Base-by-base conservation (phyloP, 2,329 filamentous ascomycete species). In the Herpotrichia juniperi region DNA sequence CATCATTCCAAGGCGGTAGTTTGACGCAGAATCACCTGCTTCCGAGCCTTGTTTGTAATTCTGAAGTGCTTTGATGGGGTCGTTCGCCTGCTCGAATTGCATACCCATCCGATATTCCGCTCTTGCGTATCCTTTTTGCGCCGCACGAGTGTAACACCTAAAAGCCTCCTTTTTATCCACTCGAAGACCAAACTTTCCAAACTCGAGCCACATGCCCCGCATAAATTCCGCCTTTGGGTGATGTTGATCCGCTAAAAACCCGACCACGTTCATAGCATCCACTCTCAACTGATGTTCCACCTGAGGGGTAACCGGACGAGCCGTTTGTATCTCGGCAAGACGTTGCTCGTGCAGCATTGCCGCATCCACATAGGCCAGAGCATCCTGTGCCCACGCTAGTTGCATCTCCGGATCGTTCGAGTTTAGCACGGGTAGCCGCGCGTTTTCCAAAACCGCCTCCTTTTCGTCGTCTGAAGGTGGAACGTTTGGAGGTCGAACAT, bases 51-150 rank as follows among this genome's bases (percentile, higher is more conserved):
- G 83, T 59, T 91, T 86, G 75, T 97, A 99, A 74, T 97, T 93
- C 66, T 88, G 87, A 67, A 97, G 87, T 5, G 94, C 94, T 73
- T 96, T 97, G 57, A 87, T 83, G 54, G 92, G 88, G 67, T 99
- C 93, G 68, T 96, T 96, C 4, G 92, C 93, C 72, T 90, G 92
- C 76, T 99, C 94, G 71, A 93, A 97, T 51, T 97, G 89, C 93
- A 97, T 99, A 57, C 94, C 94, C 77, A 99, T 96, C 42, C 94
- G 87, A 74, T 99, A 99, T 74, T 97, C 91, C 17, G 94, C 93
- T 63, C 94, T 83, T 19, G 88, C 86, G 76, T 93, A 96, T 51
- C 91, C 91, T 63, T 90, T 87, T 63, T 93, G 89, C 25, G 91
- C 89, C n/a, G 94, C 90, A 64, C 88, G 83, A 56, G 87, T 86